phyloP scores from a whole-genome alignment of 2,329 filamentous ascomycete species.

The Fusarium papillatum region DNA sequence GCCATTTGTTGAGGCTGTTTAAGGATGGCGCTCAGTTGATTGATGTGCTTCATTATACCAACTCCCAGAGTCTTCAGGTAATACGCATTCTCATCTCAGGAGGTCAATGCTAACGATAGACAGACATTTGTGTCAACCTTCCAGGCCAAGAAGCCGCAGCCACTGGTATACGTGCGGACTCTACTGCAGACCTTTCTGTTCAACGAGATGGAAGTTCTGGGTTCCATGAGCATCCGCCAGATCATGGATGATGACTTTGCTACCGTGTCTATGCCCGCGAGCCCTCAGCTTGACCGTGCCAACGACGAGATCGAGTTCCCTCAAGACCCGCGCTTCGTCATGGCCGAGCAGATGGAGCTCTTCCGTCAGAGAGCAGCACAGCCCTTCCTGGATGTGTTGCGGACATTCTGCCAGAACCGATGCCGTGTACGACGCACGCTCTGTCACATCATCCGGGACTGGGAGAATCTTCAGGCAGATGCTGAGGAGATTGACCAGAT shows the following conservation, averaged over 20 bases:
- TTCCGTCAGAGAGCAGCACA: constrained; percentile 73
- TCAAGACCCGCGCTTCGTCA: constrained; percentile 79
- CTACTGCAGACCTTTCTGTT: constrained; percentile 84
- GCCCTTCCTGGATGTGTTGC: constrained; percentile 86
- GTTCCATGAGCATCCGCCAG: constrained; percentile 77
- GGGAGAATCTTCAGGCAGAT: constrained; percentile 87
- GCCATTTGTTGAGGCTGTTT: constrained; percentile 78
- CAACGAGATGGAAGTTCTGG: constrained; percentile 77
- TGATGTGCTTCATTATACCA: constrained; percentile 75
- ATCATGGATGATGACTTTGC: constrained; percentile 88
- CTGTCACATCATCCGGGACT: constrained; percentile 85
- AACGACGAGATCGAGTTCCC: constrained; percentile 85
- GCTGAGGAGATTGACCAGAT: constrained; percentile 82
- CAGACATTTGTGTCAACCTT: constrained; percentile 82
- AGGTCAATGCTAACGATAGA: not conserved
- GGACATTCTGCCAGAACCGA: constrained; percentile 89
- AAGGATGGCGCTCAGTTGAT: constrained; percentile 79
- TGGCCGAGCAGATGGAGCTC: constrained; percentile 80
- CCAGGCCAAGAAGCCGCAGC: constrained; percentile 84
- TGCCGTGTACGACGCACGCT: constrained; percentile 92
- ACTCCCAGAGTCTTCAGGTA: constrained; percentile 80
- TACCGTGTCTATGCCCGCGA: constrained; percentile 80
- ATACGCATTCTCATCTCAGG: constrained; percentile 35
- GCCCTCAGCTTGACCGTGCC: constrained; percentile 76
- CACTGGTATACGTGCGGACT: constrained; percentile 86